Evolutionary conservation across 768 basidiomycete species (phyloP), one percentile per base, ranked within the genome.

Genomic region (Tricholomella constricta): DNA sequence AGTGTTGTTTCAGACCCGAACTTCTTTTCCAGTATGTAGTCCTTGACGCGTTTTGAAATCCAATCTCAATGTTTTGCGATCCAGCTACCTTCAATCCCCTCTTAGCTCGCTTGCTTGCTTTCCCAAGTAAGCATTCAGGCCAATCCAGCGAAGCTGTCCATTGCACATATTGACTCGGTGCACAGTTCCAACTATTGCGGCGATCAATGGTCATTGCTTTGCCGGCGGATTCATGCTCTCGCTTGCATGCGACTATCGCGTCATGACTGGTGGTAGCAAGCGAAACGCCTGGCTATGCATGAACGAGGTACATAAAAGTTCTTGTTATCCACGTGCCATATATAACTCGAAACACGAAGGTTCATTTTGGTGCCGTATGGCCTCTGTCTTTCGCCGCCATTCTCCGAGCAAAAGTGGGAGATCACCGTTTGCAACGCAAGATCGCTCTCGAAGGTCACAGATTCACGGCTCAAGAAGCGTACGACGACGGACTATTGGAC

Each of bases 221-320:
- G 95, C 93, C 4, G 94, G 79, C 10, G 93, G 84, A 12, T 82
- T 91, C 63, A 84, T 91, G 68, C 71, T 95, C 12, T 80, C 92
- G 2, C 69, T 97, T 44, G 80, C 79, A 3, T 95, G 91, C 66
- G 94, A 97, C 69, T 94, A 91, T 71, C 83, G 94, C 35, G 78
- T 96, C 50, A 94, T 95, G 86, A 90, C 84, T 12, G 86, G 90
- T 58, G 93, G 88, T 14, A 85, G 76, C 61, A 81, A 78, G 60
- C 85, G 85, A 26, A 84, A 86, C 62, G 86, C 88, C 1, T 94
- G 92, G 88, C 70, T 91, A 46, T 91, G 86, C 66, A 96, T 97
- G 94, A 98, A 96, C 64, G 94, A 96, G 75, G 88, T 90, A 49
- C 64, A 64, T 8, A 8, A 14, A 25, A 34, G 44, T 22, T 53